Evolutionary conservation across 257 asterid genomes (phyloP).

Genomic region (Rhazya stricta): DNA sequence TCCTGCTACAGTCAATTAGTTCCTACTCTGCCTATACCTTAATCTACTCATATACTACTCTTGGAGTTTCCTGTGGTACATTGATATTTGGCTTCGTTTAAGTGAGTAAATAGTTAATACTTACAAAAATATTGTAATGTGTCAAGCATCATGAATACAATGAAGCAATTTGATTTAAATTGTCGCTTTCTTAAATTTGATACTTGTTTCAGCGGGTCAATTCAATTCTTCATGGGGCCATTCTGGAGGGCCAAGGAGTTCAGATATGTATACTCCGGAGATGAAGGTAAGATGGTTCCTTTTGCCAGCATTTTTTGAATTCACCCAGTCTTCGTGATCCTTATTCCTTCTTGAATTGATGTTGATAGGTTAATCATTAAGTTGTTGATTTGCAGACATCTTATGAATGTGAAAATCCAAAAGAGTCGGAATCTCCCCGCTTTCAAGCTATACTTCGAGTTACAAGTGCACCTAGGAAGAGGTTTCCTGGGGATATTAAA

Average conservation of each 20-base stretch:
- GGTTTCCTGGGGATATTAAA: conserved; percentile 91
- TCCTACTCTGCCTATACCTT: background rate
- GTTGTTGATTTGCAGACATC: conserved; percentile 46
- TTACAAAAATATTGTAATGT: background rate
- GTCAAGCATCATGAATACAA: background rate
- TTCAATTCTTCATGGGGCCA: conserved; percentile 35
- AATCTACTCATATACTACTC: background rate
- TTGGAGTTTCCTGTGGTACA: background rate
- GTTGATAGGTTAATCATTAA: background rate
- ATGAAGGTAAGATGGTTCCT: conserved; percentile 31
- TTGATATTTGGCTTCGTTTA: background rate
- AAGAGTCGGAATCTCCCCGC: conserved; percentile 97
- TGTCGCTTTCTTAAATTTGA: background rate
- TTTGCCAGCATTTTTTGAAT: conserved; percentile 18
- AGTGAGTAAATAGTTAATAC: background rate
- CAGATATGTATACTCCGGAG: conserved; percentile 36
- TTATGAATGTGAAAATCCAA: conserved; percentile 88
- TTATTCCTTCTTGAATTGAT: background rate
- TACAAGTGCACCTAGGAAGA: conserved; percentile 97
- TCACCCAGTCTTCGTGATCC: background rate
- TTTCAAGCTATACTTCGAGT: conserved; percentile 97
- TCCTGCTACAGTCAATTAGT: background rate
- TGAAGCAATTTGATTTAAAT: background rate
- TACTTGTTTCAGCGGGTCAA: conserved; percentile 21
- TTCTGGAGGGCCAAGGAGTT: conserved; percentile 33